Evolutionary conservation across 768 basidiomycete species (phyloP).

Genomic region (Tylopilus sp.): DNA sequence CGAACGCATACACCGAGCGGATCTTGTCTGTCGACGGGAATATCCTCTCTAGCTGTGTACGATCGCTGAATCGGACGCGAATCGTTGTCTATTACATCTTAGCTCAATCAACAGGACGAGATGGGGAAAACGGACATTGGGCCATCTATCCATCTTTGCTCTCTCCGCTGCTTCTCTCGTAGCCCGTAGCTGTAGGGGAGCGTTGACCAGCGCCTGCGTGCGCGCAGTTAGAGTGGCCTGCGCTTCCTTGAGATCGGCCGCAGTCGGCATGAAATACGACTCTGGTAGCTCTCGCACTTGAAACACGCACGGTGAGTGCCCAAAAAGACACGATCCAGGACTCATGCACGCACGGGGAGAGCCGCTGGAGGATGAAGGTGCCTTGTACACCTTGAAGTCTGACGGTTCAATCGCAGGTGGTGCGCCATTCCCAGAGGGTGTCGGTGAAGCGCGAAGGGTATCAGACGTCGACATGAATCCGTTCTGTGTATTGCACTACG

Average conservation of each 20-base stretch:
- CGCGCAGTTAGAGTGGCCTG: constrained; percentile 62
- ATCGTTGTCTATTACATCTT: constrained; percentile 62
- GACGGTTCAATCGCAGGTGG: constrained; percentile 9
- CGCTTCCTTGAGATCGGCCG: constrained; percentile 65
- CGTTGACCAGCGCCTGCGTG: constrained; percentile 59
- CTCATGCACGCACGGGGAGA: constrained; percentile 33
- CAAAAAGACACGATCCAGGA: not conserved
- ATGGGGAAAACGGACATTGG: constrained; percentile 44
- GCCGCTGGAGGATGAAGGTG: constrained; percentile 32
- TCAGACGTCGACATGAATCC: constrained; percentile 23
- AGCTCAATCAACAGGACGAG: not conserved
- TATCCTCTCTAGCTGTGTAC: constrained; percentile 72
- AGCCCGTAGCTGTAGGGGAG: constrained; percentile 65
- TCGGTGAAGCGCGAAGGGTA: constrained; percentile 8
- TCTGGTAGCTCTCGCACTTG: constrained; percentile 57
- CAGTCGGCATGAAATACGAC: constrained; percentile 68
- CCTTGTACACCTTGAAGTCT: constrained; percentile 49
- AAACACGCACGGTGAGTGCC: constrained; percentile 4
- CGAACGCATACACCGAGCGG: constrained; percentile 80
- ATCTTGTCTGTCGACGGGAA: constrained; percentile 83
- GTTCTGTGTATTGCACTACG: constrained; percentile 13
- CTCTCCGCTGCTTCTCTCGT: constrained; percentile 60
- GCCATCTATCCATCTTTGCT: constrained; percentile 65
- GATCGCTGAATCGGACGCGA: constrained; percentile 76
- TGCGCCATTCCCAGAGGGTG: not conserved